Evolutionary conservation across 2,329 filamentous ascomycete species (phyloP).

Genomic region (Cladosporium sp.): DNA sequence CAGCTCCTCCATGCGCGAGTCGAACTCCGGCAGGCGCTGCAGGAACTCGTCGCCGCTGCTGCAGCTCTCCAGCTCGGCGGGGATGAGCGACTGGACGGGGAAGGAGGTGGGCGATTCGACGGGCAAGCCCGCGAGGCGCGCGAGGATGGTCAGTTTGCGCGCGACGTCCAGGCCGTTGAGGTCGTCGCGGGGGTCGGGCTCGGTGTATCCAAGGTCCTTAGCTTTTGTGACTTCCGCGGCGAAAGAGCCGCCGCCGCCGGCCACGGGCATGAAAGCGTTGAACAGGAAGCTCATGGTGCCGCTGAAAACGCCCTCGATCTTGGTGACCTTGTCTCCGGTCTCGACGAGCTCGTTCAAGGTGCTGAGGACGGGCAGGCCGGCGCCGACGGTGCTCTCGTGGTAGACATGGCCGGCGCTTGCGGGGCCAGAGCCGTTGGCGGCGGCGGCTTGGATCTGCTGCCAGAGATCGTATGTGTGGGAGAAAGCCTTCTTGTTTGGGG

Average conservation of each 20-base stretch:
- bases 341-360: slow-evolving; percentile 92
- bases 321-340: slow-evolving; percentile 86
- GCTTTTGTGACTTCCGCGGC: slow-evolving; percentile 89
- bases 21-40: slow-evolving; percentile 74
- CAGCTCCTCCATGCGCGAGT: slow-evolving; percentile 83
- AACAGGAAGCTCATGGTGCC: slow-evolving; percentile 98
- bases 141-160: slow-evolving; percentile 93
- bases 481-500: slow-evolving; percentile 98
- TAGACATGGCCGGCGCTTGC: slow-evolving; percentile 71
- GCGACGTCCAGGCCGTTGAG: slow-evolving; percentile 88
- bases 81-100: slow-evolving; percentile 91
- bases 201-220: slow-evolving; percentile 88
- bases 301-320: slow-evolving; percentile 95
- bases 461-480: slow-evolving; percentile 78
- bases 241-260: slow-evolving; percentile 76
- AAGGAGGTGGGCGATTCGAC: slow-evolving; percentile 85
- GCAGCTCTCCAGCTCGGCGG: slow-evolving; percentile 76
- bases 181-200: slow-evolving; percentile 83
- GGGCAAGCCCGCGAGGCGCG: slow-evolving; percentile 76
- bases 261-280: slow-evolving; percentile 89
- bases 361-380: slow-evolving; percentile 88
- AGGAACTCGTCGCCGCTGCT: slow-evolving; percentile 84
- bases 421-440: slow-evolving; percentile 58
- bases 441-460: slow-evolving; percentile 80
- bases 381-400: slow-evolving; percentile 93